A percentile compares a stretch with the other conserved stretches of the same genome.
Evolutionary conservation across 2,329 filamentous ascomycete species (phyloP).

Genomic region (Penicillium sp.): DNA sequence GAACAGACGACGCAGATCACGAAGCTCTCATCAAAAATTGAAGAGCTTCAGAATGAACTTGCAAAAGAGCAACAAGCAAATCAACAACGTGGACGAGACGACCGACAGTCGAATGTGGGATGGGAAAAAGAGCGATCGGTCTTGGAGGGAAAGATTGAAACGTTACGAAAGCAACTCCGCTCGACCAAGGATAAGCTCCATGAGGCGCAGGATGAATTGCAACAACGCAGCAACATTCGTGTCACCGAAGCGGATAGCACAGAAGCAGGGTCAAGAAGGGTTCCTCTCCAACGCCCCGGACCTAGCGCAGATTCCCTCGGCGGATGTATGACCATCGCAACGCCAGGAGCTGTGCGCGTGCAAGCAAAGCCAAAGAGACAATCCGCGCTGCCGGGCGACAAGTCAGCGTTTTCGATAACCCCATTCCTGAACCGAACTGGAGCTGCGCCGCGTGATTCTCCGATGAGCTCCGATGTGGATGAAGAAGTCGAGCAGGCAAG

Average conservation of each 20-base stretch:
- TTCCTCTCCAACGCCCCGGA: slow-evolving; percentile 37
- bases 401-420: slow-evolving; percentile 91
- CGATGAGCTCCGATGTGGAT: slow-evolving; percentile 37
- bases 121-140: slow-evolving; percentile 67
- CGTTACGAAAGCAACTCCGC: slow-evolving; percentile 72
- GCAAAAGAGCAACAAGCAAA: slow-evolving; percentile 58
- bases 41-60: slow-evolving; percentile 58
- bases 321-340: slow-evolving; percentile 57
- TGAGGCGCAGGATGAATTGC: slow-evolving; percentile 61
- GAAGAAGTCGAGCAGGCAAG: slow-evolving; percentile 28
- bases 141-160: slow-evolving; percentile 73
- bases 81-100: slow-evolving; percentile 54
- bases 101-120: slow-evolving; percentile 64
- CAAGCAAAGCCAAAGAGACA: slow-evolving; percentile 65
- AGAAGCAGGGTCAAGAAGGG: slow-evolving; percentile 51
- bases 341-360: slow-evolving; percentile 54
- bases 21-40: slow-evolving; percentile 49
- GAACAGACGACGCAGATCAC: slow-evolving; percentile 50
- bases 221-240: slow-evolving; percentile 48
- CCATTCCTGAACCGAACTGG: slow-evolving; percentile 84
- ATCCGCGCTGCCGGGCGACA: slow-evolving; percentile 73
- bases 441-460: slow-evolving; percentile 57
- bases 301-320: slow-evolving; percentile 44
- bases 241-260: slow-evolving; percentile 34
- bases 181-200: slow-evolving; percentile 75